phyloP scores from a whole-genome alignment of 345 rosid species.

The Citrus trifoliata region DNA sequence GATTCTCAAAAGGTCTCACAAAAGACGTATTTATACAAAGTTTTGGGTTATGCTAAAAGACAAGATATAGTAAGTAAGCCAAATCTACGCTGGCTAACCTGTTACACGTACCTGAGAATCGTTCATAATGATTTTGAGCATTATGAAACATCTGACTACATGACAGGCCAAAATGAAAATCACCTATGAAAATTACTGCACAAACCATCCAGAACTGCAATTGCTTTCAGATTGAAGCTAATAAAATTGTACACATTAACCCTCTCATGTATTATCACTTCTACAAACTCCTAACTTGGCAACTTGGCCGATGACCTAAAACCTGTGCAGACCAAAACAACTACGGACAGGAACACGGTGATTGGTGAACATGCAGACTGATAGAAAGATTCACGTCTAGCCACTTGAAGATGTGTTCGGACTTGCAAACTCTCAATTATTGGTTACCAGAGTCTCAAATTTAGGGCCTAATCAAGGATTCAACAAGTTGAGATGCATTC shows the following conservation, averaged over 20 bases:
- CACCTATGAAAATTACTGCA: background rate
- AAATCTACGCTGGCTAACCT: too few species aligned
- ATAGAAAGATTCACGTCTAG: background rate
- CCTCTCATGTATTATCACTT: background rate
- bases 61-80: too few species aligned
- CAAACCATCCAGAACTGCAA: background rate
- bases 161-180: background rate
- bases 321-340: background rate
- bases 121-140: background rate
- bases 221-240: background rate
- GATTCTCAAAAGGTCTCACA: too few species aligned
- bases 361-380: background rate
- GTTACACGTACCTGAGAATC: too few species aligned
- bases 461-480: too few species aligned
- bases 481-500: too few species aligned
- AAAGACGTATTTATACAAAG: too few species aligned
- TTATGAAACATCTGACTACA: background rate
- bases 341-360: background rate
- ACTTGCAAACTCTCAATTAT: too few species aligned
- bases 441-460: too few species aligned
- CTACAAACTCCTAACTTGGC: background rate
- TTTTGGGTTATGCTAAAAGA: too few species aligned
- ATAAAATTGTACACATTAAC: background rate
- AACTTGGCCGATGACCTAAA: background rate
- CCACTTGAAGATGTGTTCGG: too few species aligned